These are phyloP conservation scores for Theobroma cacao DNA, from an alignment of 345 rosid genomes.

Conservation along the genomic window DNA sequence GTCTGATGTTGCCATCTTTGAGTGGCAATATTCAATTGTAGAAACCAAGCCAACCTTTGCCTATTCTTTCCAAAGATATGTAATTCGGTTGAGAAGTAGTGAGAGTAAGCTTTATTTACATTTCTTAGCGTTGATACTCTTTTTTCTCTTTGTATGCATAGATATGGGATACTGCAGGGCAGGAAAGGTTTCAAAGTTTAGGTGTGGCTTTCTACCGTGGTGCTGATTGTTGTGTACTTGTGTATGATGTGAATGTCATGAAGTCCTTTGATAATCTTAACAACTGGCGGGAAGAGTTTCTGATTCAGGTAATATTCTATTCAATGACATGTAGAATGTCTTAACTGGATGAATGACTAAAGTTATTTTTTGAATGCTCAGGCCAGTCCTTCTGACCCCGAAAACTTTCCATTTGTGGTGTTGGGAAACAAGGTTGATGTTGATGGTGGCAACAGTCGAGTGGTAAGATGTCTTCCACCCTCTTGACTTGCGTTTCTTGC, in stretches of 20 bases:
- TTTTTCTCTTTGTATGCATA: conserved; percentile 16
- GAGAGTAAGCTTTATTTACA: not conserved
- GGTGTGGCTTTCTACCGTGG: conserved; percentile 94
- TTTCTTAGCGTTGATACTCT: not conserved
- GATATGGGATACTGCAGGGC: conserved; percentile 98
- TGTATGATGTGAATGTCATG: conserved; percentile 78
- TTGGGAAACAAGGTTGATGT: conserved; percentile 85
- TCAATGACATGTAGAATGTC: not conserved
- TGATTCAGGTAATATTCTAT: conserved; percentile 57
- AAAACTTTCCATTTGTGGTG: conserved; percentile 86
- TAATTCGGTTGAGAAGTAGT: not conserved
- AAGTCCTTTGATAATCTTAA: conserved; percentile 88
- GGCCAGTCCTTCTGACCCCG: conserved; percentile 91
- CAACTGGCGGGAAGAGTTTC: conserved; percentile 92
- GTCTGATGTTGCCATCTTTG: not conserved
- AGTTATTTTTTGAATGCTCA: conserved; percentile 21
- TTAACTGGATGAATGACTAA: not conserved
- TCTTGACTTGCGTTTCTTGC: not conserved
- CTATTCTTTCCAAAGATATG: not conserved
- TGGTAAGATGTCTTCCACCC: conserved; percentile 46
- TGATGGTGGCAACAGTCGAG: conserved; percentile 86
- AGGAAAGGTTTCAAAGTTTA: conserved; percentile 89
- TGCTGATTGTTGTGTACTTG: conserved; percentile 93
- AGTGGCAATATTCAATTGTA: not conserved
- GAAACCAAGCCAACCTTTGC: not conserved